phyloP scores from a whole-genome alignment of 169 alveolate species.

The Plasmodium ovale region DNA sequence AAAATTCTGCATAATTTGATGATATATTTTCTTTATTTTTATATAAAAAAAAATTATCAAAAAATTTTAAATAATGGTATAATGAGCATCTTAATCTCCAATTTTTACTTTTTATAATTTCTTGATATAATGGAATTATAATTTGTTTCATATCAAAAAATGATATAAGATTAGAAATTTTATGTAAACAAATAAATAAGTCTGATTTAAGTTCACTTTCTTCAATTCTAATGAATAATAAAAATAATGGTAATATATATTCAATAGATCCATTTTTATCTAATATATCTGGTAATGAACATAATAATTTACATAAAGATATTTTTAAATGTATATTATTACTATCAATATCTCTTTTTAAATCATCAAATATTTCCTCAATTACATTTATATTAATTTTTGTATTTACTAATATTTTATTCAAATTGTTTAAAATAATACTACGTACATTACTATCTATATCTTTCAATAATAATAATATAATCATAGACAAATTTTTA shows the following conservation, averaged over 20 bases:
- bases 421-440: conserved; percentile 51
- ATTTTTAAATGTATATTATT: conserved; percentile 74
- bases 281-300: conserved; percentile 71
- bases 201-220: conserved; percentile 73
- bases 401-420: conserved; percentile 43
- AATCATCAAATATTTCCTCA: conserved; percentile 74
- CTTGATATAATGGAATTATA: conserved; percentile 68
- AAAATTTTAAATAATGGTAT: conserved; percentile 66
- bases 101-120: conserved; percentile 68
- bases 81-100: conserved; percentile 70
- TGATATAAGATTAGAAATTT: conserved; percentile 71
- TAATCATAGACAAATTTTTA: conserved; percentile 30
- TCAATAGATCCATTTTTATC: conserved; percentile 74
- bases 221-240: conserved; percentile 67
- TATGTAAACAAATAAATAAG: conserved; percentile 57
- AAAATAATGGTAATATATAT: conserved; percentile 64
- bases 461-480: conserved; percentile 67
- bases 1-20: conserved; percentile 52
- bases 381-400: conserved; percentile 51
- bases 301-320: conserved; percentile 63
- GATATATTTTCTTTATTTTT: conserved; percentile 65
- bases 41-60: conserved; percentile 71
- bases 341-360: conserved; percentile 77
- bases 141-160: conserved; percentile 77
- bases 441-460: conserved; percentile 76